phyloP scores from a whole-genome alignment of 2,329 filamentous ascomycete species.

The Monosporascus sp. region DNA sequence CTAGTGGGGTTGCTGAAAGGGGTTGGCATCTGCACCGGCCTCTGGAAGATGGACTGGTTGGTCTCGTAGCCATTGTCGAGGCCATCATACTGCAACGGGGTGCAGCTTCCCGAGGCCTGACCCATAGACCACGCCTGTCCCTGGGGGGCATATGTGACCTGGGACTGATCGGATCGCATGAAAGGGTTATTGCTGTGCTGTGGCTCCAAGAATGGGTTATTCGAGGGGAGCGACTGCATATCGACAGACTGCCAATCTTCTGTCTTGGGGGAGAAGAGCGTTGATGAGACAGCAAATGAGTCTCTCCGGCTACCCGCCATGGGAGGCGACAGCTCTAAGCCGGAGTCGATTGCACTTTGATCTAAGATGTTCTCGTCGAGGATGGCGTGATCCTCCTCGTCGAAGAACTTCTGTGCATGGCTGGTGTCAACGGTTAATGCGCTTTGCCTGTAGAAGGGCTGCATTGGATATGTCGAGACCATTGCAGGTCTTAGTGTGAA shows the following conservation, averaged over 20 bases:
- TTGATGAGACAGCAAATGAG: conserved; percentile 53
- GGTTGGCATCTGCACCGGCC: conserved; percentile 47
- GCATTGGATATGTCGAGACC: conserved; percentile 49
- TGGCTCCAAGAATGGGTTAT: conserved; percentile 57
- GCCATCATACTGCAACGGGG: conserved; percentile 68
- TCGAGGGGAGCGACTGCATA: conserved; percentile 60
- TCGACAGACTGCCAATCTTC: conserved; percentile 62
- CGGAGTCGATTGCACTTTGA: conserved; percentile 54
- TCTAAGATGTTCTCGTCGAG: conserved; percentile 59
- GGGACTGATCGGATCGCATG: conserved; percentile 55
- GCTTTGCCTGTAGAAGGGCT: conserved; percentile 45
- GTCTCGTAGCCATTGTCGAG: conserved; percentile 52
- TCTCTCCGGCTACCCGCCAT: conserved; percentile 60
- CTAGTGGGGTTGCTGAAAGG: conserved; percentile 50
- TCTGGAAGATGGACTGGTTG: conserved; percentile 47
- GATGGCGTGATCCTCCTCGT: conserved; percentile 56
- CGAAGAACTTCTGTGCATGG: conserved; percentile 53
- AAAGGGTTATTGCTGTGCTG: conserved; percentile 60
- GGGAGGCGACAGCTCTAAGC: conserved; percentile 58
- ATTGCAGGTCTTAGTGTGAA: conserved; percentile 32
- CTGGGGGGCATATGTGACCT: conserved; percentile 37
- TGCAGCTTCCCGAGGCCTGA: conserved; percentile 64
- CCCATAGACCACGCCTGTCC: conserved; percentile 58
- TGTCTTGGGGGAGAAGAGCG: conserved; percentile 61
- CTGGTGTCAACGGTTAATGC: conserved; percentile 50